Percentiles rank a stretch among this genome's conserved stretches.
phyloP scores from a whole-genome alignment of 768 basidiomycete genomes.

The Mrakia blollopis region DNA sequence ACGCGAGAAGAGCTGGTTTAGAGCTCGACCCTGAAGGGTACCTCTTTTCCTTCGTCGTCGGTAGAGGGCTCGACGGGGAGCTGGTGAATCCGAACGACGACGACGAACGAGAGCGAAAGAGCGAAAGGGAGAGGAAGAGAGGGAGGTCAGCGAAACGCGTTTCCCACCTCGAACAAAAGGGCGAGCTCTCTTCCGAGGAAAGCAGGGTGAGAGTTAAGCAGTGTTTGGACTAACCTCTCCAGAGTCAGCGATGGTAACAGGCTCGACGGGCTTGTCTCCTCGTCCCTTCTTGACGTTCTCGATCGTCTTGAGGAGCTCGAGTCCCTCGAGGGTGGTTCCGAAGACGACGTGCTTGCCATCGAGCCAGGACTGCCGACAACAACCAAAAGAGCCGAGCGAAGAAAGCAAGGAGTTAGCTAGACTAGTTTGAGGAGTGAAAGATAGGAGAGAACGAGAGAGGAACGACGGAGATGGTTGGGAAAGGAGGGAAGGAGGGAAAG shows the following conservation, averaged over 20 bases:
- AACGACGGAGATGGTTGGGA: not conserved
- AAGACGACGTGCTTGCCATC: constrained; percentile 94
- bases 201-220: not conserved
- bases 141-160: not conserved
- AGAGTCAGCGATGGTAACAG: constrained; percentile 73
- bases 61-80: constrained; percentile 50
- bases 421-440: not conserved
- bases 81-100: constrained; percentile 20
- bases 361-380: constrained; percentile 57
- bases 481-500: too few relatives aligned
- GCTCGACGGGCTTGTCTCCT: constrained; percentile 67
- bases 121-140: not conserved
- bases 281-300: constrained; percentile 62
- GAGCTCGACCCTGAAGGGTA: constrained; percentile 92
- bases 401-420: not conserved
- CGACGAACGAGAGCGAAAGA: constrained; percentile 23
- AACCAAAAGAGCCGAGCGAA: not conserved
- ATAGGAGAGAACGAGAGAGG: not conserved
- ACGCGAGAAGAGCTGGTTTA: constrained; percentile 48
- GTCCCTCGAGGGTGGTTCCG: constrained; percentile 80
- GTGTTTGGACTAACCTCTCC: constrained; percentile 64
- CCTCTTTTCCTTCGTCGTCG: constrained; percentile 66
- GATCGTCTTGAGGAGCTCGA: constrained; percentile 70
- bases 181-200: too few relatives aligned
- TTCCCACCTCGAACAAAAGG: too few relatives aligned